phyloP scores from a whole-genome alignment of 352 stramenopile genomes.

The Phytophthora citricola region DNA sequence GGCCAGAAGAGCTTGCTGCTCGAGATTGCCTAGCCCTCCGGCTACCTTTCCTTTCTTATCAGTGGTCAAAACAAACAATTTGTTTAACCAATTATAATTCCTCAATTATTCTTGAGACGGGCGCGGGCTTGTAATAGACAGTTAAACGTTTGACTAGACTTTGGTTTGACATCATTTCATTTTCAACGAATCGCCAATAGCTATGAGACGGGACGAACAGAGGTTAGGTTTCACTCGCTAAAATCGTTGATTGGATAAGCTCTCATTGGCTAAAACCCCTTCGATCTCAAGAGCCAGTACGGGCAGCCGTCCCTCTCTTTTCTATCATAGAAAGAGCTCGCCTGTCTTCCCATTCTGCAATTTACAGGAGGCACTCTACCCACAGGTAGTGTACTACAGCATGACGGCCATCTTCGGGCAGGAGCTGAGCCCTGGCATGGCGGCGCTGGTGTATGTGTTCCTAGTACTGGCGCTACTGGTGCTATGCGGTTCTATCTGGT shows the following conservation, averaged over 20 bases:
- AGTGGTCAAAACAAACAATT: slow-evolving; percentile 8
- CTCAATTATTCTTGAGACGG: too few relatives aligned
- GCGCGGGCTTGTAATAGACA: too few relatives aligned
- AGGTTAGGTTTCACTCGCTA: too few relatives aligned
- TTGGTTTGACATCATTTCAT: too few relatives aligned
- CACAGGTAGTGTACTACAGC: slow-evolving; percentile 1
- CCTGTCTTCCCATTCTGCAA: slow-evolving; percentile 27
- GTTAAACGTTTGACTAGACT: too few relatives aligned
- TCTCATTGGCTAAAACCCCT: slow-evolving; percentile 18
- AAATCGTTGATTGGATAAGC: too few relatives aligned
- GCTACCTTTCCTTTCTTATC: neutral
- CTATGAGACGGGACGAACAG: too few relatives aligned
- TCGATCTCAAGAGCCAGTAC: slow-evolving; percentile 28
- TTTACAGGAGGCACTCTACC: slow-evolving; percentile 8
- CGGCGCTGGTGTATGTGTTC: slow-evolving; percentile 81
- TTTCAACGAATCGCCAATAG: neutral
- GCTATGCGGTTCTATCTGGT: slow-evolving; percentile 78
- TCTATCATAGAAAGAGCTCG: slow-evolving; percentile 12
- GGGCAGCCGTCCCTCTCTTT: neutral
- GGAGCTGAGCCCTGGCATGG: slow-evolving; percentile 70
- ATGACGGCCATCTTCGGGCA: slow-evolving; percentile 89
- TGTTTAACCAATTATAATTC: too few relatives aligned
- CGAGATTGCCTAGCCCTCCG: neutral
- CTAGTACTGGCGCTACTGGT: slow-evolving; percentile 75
- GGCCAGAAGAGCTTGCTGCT: neutral